Evolutionary conservation across 352 stramenopile species (phyloP).

Genomic region (Phytophthora ohioensis): DNA sequence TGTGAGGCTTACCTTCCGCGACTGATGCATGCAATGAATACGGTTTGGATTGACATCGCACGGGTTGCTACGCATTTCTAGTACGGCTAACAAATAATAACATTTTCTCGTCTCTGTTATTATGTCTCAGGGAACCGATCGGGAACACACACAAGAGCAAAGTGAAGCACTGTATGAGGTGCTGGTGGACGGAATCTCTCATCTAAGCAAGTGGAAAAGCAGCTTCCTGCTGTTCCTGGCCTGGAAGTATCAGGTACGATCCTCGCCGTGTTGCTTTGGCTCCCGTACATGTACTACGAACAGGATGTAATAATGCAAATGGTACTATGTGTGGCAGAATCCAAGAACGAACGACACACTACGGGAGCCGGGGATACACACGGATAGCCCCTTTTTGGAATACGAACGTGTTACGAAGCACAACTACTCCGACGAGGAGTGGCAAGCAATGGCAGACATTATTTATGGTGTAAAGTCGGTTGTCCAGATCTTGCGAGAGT

Average conservation of each 20-base stretch:
- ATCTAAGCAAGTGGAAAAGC: constrained; percentile 70
- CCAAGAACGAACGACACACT: constrained; percentile 45
- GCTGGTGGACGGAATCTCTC: constrained; percentile 27
- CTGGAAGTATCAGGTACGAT: constrained; percentile 64
- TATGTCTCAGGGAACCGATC: constrained; percentile 7
- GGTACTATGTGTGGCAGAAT: constrained; percentile 28
- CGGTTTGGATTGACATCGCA: constrained; percentile 31
- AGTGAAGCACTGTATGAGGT: constrained; percentile 34
- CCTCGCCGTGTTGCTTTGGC: background rate
- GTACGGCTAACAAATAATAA: constrained; percentile 1
- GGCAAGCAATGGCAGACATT: constrained; percentile 62
- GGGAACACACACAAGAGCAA: constrained; percentile 30
- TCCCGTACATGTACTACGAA: background rate
- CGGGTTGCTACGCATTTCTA: background rate
- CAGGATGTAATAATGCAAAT: background rate
- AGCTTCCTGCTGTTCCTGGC: constrained; percentile 59
- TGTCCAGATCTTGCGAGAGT: constrained; percentile 45
- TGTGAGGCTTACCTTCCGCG: constrained; percentile 48
- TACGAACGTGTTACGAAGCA: constrained; percentile 80
- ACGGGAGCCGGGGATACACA: constrained; percentile 29
- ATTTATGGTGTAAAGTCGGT: constrained; percentile 81
- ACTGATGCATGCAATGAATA: constrained; percentile 53
- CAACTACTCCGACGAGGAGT: constrained; percentile 77
- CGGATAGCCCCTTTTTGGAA: constrained; percentile 52
- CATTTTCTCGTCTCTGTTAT: background rate